Conservation (phyloP, 768 basidiomycete genomes). For the Xerocomellus dryophilus region DNA sequence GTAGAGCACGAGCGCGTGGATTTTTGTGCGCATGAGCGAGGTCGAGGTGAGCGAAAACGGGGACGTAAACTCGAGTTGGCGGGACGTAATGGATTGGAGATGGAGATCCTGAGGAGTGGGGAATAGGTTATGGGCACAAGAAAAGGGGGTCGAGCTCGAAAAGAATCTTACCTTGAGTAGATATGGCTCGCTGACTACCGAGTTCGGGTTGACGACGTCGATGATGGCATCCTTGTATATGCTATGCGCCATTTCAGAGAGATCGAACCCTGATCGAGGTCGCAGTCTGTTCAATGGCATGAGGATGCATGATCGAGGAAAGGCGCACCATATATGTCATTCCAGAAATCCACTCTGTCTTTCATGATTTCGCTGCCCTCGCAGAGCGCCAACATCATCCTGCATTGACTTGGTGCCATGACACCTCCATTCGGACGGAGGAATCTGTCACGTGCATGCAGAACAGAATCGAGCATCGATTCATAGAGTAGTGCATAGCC, state of each 20-base stretch:
- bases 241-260: slow-evolving; percentile 74
- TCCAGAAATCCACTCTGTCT: slow-evolving; percentile 88
- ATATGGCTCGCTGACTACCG: slow-evolving; percentile 60
- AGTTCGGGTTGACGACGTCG: slow-evolving; percentile 68
- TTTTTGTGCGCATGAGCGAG: slow-evolving; percentile 55
- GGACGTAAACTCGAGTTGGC: slow-evolving; percentile 77
- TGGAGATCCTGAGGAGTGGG: slow-evolving; percentile 62
- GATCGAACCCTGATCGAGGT: slow-evolving; percentile 68
- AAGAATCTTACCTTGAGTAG: slow-evolving; percentile 57
- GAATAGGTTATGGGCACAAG: neutral
- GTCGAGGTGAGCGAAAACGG: slow-evolving; percentile 72
- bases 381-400: slow-evolving; percentile 80
- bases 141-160: neutral
- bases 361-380: slow-evolving; percentile 72
- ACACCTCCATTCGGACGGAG: slow-evolving; percentile 66
- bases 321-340: slow-evolving; percentile 78
- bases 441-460: slow-evolving; percentile 85
- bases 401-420: slow-evolving; percentile 88
- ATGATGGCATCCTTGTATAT: slow-evolving; percentile 81
- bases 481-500: slow-evolving; percentile 90
- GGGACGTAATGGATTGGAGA: slow-evolving; percentile 57
- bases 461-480: slow-evolving; percentile 95
- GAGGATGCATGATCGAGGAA: neutral
- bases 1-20: slow-evolving; percentile 82
- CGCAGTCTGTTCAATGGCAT: neutral